Evolutionary conservation across 441 rosid species (phyloP).

Genomic region (Croton laevigatus): DNA sequence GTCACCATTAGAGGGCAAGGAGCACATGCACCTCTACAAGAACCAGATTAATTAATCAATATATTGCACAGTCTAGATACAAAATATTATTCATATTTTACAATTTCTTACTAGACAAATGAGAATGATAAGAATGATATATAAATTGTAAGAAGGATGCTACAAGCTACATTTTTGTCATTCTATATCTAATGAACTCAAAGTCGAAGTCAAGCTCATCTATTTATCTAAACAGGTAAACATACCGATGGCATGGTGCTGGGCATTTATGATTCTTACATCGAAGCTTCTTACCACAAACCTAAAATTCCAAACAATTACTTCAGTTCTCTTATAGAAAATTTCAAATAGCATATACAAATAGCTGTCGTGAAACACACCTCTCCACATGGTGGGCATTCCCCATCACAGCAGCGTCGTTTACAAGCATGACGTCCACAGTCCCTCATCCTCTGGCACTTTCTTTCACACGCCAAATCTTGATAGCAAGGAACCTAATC

Average conservation of each 20-base stretch:
- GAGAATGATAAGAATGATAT: not conserved
- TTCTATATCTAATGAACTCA: constrained; percentile 2
- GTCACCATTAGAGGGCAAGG: constrained; percentile 92
- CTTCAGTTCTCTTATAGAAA: constrained; percentile 6
- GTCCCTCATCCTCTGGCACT: constrained; percentile 74
- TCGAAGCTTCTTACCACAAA: constrained; percentile 73
- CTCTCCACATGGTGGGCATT: constrained; percentile 91
- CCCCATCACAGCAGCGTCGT: constrained; percentile 94
- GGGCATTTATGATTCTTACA: constrained; percentile 92
- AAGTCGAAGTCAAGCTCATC: not conserved
- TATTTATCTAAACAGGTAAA: constrained; percentile 19
- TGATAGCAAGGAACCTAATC: constrained; percentile 97
- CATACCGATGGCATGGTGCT: constrained; percentile 86
- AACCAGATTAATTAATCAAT: constrained; percentile 24
- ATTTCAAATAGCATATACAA: not conserved
- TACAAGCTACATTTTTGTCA: not conserved
- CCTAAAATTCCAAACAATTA: constrained; percentile 38
- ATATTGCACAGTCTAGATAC: not conserved
- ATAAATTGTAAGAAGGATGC: not conserved
- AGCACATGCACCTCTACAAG: constrained; percentile 87
- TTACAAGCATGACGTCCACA: constrained; percentile 91
- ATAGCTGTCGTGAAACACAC: constrained; percentile 29
- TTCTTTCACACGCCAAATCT: constrained; percentile 85
- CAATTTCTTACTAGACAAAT: constrained; percentile 7
- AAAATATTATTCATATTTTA: not conserved